Base-by-base conservation (phyloP, 345 rosid genomes). In the Arabis alpina region DNA sequence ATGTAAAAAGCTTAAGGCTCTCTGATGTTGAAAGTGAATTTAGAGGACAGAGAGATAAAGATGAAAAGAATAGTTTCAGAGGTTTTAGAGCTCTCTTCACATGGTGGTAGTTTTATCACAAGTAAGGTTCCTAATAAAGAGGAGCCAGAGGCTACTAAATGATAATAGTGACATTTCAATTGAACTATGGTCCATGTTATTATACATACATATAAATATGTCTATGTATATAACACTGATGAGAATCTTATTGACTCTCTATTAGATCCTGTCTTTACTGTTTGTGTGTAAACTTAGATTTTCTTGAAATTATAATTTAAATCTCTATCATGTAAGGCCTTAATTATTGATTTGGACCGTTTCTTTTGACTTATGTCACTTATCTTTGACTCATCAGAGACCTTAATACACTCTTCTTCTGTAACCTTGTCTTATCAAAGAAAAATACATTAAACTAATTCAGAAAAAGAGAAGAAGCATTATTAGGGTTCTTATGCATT, bases 81-180 rank as follows among this genome's bases (percentile, higher is more conserved):
- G 65, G 65, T 73, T 63, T 48, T 75, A 48, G 65, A 70, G 54
- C 60, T 53, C 73, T 40, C 52, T 75, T 75, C 60, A 62, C 74
- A 68, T 75, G 74, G 70, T 54, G 63, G 53, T 40, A 3, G 4
- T 2, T 61, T 15, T 64, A 54, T 47, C 58, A 62, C 74, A 69
- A 55, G 60, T 45, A 75, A 61, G 66, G 60, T 40, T 75, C 54
- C 34, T 75, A 55, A 54, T 75, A 62, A 76, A 69, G 74, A 75
- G 75, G 65, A 48, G 52, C 70, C 70, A 68, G 75, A 76, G 54
- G 60, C 66, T 69, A 76, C 61, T 69, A 47, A 66, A 76, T 69
- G 75, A 62, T 69, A 63, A 76, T 11, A 69, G 71, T 49, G 79
- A 76, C 79, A 70, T 63, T 63, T 76, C 71, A 70, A 36, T 74